Conservation (phyloP, 2,329 filamentous ascomycete genomes). For the Verticillium isaacii region DNA sequence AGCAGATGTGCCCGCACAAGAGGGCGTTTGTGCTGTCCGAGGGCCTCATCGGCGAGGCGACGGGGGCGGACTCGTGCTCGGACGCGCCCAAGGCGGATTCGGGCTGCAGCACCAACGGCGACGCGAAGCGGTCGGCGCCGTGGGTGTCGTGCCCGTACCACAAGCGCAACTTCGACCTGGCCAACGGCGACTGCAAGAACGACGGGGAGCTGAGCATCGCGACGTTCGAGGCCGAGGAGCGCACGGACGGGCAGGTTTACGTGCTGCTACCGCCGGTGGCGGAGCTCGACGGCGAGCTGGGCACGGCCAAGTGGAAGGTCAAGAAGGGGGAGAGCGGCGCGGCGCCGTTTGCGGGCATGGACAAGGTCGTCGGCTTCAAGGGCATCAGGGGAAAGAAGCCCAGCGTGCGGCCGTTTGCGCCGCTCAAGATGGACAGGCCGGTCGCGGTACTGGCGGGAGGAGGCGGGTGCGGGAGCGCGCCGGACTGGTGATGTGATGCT, state of each 20-base stretch:
- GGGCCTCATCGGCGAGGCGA: constrained; percentile 67
- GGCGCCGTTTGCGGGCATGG: constrained; percentile 37
- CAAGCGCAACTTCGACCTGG: constrained; percentile 83
- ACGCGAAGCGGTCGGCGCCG: constrained; percentile 36
- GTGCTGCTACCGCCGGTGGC: constrained; percentile 74
- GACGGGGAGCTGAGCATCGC: constrained; percentile 75
- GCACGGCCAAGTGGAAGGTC: constrained; percentile 75
- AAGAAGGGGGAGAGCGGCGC: constrained; percentile 59
- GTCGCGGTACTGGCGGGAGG: constrained; percentile 31
- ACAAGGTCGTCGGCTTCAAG: constrained; percentile 39
- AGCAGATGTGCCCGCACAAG: constrained; percentile 95
- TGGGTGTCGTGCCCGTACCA: constrained; percentile 86
- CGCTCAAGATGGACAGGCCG: constrained; percentile 28
- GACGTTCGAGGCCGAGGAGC: constrained; percentile 72
- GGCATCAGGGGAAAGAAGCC: constrained; percentile 38
- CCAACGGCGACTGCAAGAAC: constrained; percentile 67
- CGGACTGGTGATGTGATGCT: constrained; percentile 36
- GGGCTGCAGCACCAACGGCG: constrained; percentile 16
- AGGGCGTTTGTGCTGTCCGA: constrained; percentile 86
- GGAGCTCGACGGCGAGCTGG: constrained; percentile 74
- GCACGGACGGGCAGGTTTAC: constrained; percentile 71
- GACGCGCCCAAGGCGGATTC: constrained; percentile 28
- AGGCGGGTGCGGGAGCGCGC: constrained; percentile 33
- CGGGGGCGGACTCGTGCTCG: constrained; percentile 19
- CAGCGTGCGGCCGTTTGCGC: constrained; percentile 27